A percentile compares a stretch with the other conserved stretches of the same genome.
Conservation (phyloP, 1,284 basidiomycete species). For the Phylloboletellus chloephorus region DNA sequence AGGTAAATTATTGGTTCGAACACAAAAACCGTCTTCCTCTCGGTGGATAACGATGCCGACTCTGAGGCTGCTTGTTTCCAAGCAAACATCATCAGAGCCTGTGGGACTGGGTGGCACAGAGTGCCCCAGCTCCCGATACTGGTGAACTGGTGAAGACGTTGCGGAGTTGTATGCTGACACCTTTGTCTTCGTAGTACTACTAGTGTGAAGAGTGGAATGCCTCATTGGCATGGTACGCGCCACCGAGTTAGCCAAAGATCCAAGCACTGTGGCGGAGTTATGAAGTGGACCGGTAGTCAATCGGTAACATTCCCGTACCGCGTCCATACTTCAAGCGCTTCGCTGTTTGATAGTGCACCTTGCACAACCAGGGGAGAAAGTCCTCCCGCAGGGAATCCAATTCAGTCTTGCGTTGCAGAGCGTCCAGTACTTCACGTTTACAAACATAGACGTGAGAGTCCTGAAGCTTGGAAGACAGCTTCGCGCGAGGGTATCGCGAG, state of each 20-base stretch:
- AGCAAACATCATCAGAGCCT: slow-evolving; percentile 36
- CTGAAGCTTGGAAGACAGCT: slow-evolving; percentile 64
- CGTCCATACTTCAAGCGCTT: slow-evolving; percentile 55
- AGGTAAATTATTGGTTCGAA: slow-evolving; percentile 80
- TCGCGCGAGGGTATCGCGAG: slow-evolving; percentile 67
- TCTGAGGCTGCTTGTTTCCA: slow-evolving; percentile 44
- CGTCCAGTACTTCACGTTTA: slow-evolving; percentile 68
- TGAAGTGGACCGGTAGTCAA: background rate
- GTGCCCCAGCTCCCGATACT: slow-evolving; percentile 17
- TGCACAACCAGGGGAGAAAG: slow-evolving; percentile 86
- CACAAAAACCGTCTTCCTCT: slow-evolving; percentile 53
- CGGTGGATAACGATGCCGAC: slow-evolving; percentile 60
- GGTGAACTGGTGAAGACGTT: slow-evolving; percentile 22
- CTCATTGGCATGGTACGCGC: slow-evolving; percentile 39
- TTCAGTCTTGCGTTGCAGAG: slow-evolving; percentile 60
- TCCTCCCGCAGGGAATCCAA: slow-evolving; percentile 82
- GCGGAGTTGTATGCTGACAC: slow-evolving; percentile 5
- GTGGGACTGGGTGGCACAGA: slow-evolving; percentile 42
- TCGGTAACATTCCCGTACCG: slow-evolving; percentile 33
- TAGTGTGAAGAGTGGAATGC: slow-evolving; percentile 51
- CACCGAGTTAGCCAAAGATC: slow-evolving; percentile 17
- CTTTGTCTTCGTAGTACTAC: slow-evolving; percentile 15
- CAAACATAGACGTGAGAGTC: slow-evolving; percentile 92
- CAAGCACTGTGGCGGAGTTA: slow-evolving; percentile 14
- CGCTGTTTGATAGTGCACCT: slow-evolving; percentile 67